Conservation (phyloP, 2,329 filamentous ascomycete species). For the Pyrenophora tritici-repentis region DNA sequence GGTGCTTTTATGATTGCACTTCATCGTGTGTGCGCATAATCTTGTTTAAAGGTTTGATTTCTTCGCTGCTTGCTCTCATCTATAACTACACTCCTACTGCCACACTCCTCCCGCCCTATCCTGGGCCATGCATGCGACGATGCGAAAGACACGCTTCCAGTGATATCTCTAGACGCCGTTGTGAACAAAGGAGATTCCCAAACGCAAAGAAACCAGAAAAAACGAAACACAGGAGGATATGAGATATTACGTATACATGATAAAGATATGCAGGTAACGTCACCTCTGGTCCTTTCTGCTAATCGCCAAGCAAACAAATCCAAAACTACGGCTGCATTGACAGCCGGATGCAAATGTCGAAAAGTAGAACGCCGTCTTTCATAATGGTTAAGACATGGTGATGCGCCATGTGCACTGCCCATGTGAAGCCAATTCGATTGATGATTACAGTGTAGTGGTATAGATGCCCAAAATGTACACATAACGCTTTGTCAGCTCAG, state of each 20-base stretch:
- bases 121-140: background rate
- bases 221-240: conserved; percentile 1
- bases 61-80: conserved; percentile 5
- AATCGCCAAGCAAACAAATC: conserved; percentile 2
- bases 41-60: conserved; percentile 6
- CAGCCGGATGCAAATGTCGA: conserved; percentile 11
- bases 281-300: conserved; percentile 1
- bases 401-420: conserved; percentile 18
- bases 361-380: conserved; percentile 29
- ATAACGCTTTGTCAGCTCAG: conserved; percentile 28
- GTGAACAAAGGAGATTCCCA: conserved; percentile 12
- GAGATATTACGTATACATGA: conserved; percentile 11
- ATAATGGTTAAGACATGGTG: conserved; percentile 18
- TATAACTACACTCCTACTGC: background rate
- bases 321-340: conserved; percentile 5
- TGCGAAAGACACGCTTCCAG: conserved; percentile 1
- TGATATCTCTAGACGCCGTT: conserved; percentile 2
- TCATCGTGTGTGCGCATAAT: background rate
- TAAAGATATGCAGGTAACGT: conserved; percentile 8
- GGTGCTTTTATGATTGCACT: background rate
- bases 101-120: background rate
- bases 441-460: conserved; percentile 32
- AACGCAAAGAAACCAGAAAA: conserved; percentile 11
- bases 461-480: conserved; percentile 32
- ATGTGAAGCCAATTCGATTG: conserved; percentile 25